Base-by-base conservation (phyloP, 139 green algal genomes). In the Volvox africanus region DNA sequence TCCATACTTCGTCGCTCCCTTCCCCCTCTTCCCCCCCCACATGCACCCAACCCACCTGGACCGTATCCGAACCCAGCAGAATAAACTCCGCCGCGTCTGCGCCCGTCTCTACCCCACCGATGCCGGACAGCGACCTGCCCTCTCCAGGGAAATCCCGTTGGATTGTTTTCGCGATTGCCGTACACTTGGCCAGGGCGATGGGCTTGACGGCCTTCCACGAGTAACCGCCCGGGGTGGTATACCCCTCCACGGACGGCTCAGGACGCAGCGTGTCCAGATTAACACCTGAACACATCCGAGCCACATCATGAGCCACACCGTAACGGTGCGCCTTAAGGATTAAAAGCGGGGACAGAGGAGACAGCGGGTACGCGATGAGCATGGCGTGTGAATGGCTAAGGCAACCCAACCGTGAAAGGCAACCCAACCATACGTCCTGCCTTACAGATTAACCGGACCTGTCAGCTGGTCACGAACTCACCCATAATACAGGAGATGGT, bases 1-100 rank as follows among this genome's bases (percentile, higher is more conserved):
- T n/a, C n/a, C n/a, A n/a, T n/a, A n/a, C n/a, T n/a, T n/a, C n/a
- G n/a, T n/a, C n/a, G n/a, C n/a, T n/a, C n/a, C n/a, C n/a, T n/a
- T n/a, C 68, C 18, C 22, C 68, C 68, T n/a, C 68, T 13, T 26
- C 68, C 68, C 68, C n/a, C 68, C 71, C 71, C 71, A 79, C 71
- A n/a, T 73, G 21, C 1, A 2, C 71, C 71, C 18, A 24, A n/a
- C 92, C 33, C 88, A 98, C 97, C 97, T 99, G 98, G 89, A 99
- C 98, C 36, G 97, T 99, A 94, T 99, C 91, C 2, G 96, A 93
- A 0, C 98, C 98, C 77, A 99, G 93, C 75, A 99, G 94, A 24
- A 99, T 96, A 89, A 99, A 99, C 95, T 99, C 98, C 2, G 98
- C 98, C 3, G 98, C 98, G 73, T 99, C 97, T 0, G 88, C 88